Conservation (phyloP, 2,329 filamentous ascomycete species). For the Clarireedia sp. region DNA sequence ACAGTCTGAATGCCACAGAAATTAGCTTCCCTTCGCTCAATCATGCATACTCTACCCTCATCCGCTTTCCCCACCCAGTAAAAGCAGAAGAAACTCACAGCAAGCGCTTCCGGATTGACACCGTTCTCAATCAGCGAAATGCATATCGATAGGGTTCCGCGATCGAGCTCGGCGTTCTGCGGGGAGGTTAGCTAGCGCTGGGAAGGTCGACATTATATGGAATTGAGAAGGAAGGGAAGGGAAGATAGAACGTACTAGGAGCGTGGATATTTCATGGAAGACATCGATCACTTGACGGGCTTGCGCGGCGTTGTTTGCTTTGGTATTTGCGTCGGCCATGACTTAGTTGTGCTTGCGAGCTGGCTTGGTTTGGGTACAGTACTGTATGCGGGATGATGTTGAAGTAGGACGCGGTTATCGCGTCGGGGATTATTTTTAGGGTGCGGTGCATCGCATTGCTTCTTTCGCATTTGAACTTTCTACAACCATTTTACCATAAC, state of each 20-base stretch:
- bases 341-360: slow-evolving; percentile 20
- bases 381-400: neutral
- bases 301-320: slow-evolving; percentile 54
- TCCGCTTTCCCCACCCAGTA: slow-evolving; percentile 24
- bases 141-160: slow-evolving; percentile 85
- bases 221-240: neutral
- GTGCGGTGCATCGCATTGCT: no score
- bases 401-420: neutral
- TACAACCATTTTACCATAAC: no score
- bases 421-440: neutral
- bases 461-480: no score
- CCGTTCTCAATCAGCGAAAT: slow-evolving; percentile 97
- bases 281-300: slow-evolving; percentile 79
- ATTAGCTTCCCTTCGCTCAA: neutral
- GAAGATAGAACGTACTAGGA: slow-evolving; percentile 57
- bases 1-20: neutral
- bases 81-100: slow-evolving; percentile 49
- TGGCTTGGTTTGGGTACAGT: neutral
- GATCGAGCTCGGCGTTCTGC: slow-evolving; percentile 89
- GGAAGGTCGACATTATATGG: neutral
- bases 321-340: slow-evolving; percentile 32
- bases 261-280: slow-evolving; percentile 75
- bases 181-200: slow-evolving; percentile 4
- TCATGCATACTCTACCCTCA: slow-evolving; percentile 19
- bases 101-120: slow-evolving; percentile 89